These are phyloP conservation scores for Pythium grandisporangium DNA, from an alignment of 352 stramenopile genomes.

Conservation along the genomic window DNA sequence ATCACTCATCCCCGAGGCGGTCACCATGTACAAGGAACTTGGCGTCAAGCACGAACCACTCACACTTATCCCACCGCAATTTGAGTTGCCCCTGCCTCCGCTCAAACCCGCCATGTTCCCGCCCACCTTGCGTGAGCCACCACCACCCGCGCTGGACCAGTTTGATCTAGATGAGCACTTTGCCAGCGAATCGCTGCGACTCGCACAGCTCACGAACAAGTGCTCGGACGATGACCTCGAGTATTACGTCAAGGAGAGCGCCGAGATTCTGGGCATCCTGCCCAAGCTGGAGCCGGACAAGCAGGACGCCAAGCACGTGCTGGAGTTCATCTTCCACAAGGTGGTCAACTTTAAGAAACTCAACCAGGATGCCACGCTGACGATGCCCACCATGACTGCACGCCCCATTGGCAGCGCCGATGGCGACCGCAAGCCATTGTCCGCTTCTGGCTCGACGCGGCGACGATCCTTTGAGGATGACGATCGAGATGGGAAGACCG, in stretches of 20 bases:
- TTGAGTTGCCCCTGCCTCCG: conserved; percentile 91
- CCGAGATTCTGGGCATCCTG: conserved; percentile 88
- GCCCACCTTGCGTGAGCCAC: conserved; percentile 86
- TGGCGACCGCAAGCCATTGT: no score
- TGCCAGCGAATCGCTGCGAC: conserved; percentile 83
- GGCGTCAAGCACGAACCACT: conserved; percentile 94
- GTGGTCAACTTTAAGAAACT: conserved; percentile 93
- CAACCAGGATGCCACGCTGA: conserved; percentile 67
- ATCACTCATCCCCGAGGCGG: conserved; percentile 91
- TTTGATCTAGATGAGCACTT: conserved; percentile 98
- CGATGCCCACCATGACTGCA: not conserved
- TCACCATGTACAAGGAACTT: conserved; percentile 88
- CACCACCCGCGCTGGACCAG: conserved; percentile 89
- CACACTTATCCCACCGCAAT: conserved; percentile 91
- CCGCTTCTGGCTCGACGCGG: no score
- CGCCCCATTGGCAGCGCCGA: not conserved
- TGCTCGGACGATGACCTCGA: conserved; percentile 92
- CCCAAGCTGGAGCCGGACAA: conserved; percentile 63
- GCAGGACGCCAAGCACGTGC: conserved; percentile 82
- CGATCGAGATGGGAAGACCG: no score
- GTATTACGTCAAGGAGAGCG: conserved; percentile 91
- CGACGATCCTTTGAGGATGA: no score
- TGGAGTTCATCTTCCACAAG: conserved; percentile 89
- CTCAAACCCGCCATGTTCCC: conserved; percentile 91
- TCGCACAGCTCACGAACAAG: conserved; percentile 95